These are phyloP conservation scores for Backusella westeae DNA, from an alignment of 192 early-diverging fungal species.

Conservation along the genomic window DNA sequence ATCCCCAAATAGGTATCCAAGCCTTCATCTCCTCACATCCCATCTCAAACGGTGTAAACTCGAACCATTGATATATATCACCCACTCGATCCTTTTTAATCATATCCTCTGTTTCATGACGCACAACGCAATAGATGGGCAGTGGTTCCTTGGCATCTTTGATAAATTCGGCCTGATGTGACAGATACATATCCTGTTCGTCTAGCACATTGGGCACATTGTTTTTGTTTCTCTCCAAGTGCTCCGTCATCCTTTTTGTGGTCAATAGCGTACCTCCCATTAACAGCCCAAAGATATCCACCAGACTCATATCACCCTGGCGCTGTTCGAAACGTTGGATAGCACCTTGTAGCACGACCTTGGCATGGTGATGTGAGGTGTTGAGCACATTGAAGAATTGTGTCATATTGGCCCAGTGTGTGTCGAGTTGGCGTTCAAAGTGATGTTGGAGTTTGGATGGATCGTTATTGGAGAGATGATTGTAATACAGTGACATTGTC, in stretches of 20 bases:
- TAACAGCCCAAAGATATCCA: slow-evolving; percentile 60
- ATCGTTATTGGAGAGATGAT: slow-evolving; percentile 29
- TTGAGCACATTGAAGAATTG: slow-evolving; percentile 21
- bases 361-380: slow-evolving; percentile 16
- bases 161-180: slow-evolving; percentile 47
- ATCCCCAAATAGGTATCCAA: slow-evolving; percentile 78
- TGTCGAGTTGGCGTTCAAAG: slow-evolving; percentile 41
- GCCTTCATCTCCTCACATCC: slow-evolving; percentile 73
- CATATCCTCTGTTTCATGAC: slow-evolving; percentile 52
- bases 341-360: slow-evolving; percentile 23
- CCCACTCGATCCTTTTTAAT: slow-evolving; percentile 6
- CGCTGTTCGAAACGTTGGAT: slow-evolving; percentile 30
- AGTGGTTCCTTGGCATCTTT: slow-evolving; percentile 63
- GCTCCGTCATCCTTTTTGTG: slow-evolving; percentile 23
- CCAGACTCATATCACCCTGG: slow-evolving; percentile 37
- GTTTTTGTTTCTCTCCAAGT: slow-evolving; percentile 33
- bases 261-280: slow-evolving; percentile 46
- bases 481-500: slow-evolving; percentile 53
- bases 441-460: slow-evolving; percentile 35
- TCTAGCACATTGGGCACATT: neutral
- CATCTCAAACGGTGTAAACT: slow-evolving; percentile 77
- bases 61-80: slow-evolving; percentile 75
- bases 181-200: slow-evolving; percentile 50
- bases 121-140: slow-evolving; percentile 76
- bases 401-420: slow-evolving; percentile 46